A percentile compares a stretch with the other conserved stretches of the same genome.
phyloP scores from a whole-genome alignment of 805 yeast genomes.

The Saccharomycopsis sp. region DNA sequence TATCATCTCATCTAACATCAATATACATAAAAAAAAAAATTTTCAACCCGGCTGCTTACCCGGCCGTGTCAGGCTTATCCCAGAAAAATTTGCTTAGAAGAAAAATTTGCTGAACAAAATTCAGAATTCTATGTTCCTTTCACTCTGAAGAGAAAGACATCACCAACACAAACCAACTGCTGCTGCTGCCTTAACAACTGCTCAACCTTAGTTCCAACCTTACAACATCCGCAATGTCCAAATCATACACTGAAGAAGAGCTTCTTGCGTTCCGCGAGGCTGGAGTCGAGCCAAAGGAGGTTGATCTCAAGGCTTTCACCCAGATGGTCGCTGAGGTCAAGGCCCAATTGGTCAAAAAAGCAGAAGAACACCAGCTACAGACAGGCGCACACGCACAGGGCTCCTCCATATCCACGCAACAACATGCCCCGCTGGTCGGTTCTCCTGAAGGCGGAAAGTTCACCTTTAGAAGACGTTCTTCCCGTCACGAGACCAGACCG shows the following conservation, averaged over 20 bases:
- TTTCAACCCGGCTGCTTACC: background rate
- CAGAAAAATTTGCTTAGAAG: background rate
- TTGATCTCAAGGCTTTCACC: conserved; percentile 58
- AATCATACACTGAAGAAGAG: conserved; percentile 59
- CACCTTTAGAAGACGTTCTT: conserved; percentile 60
- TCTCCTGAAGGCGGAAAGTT: conserved; percentile 35
- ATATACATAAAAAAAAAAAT: too few species aligned
- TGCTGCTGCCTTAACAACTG: too few species aligned
- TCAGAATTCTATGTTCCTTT: background rate
- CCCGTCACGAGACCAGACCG: conserved; percentile 39
- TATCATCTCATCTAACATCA: background rate
- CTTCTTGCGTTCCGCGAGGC: conserved; percentile 49
- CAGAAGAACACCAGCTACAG: conserved; percentile 27
- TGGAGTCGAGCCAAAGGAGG: conserved; percentile 54
- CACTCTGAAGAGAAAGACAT: too few species aligned
- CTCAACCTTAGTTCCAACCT: too few species aligned
- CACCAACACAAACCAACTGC: background rate
- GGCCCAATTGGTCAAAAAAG: conserved; percentile 34
- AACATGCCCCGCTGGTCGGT: conserved; percentile 23
- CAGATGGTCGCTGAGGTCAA: conserved; percentile 61
- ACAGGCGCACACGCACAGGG: background rate
- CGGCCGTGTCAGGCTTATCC: background rate
- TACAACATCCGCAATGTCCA: background rate
- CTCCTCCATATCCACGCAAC: conserved; percentile 28
- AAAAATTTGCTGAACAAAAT: background rate